phyloP scores from a whole-genome alignment of 1,139 yeast genomes.

The Lodderomyces theae region DNA sequence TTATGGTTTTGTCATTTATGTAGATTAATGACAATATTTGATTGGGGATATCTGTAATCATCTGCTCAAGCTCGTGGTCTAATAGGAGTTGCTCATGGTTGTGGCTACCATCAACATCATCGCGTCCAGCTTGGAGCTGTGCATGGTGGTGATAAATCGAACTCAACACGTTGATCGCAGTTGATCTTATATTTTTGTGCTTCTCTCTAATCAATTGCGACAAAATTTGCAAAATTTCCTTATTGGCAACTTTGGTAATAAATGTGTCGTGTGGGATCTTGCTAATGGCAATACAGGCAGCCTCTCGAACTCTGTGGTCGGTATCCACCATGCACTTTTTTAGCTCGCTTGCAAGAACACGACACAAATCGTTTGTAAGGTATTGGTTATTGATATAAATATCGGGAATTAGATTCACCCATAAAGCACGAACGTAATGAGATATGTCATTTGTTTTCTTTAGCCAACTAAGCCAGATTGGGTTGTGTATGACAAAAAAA shows the following conservation, averaged over 20 bases:
- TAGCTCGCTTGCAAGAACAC: slow-evolving; percentile 57
- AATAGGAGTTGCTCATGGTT: not conserved
- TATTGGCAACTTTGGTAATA: slow-evolving; percentile 43
- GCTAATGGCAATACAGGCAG: slow-evolving; percentile 52
- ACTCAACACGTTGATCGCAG: slow-evolving; percentile 57
- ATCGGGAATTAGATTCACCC: slow-evolving; percentile 58
- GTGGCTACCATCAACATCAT: no score
- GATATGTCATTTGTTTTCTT: slow-evolving; percentile 72
- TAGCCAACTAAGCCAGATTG: slow-evolving; percentile 68
- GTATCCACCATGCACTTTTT: slow-evolving; percentile 70
- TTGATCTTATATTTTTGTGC: slow-evolving; percentile 60
- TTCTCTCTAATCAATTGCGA: slow-evolving; percentile 70
- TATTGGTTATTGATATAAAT: slow-evolving; percentile 34
- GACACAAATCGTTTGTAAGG: slow-evolving; percentile 46
- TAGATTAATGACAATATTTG: slow-evolving; percentile 65
- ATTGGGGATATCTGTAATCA: slow-evolving; percentile 56
- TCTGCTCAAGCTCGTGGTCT: slow-evolving; percentile 34
- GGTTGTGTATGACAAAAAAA: slow-evolving; percentile 58
- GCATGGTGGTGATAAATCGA: slow-evolving; percentile 46
- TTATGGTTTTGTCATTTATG: slow-evolving; percentile 69
- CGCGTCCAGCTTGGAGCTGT: slow-evolving; percentile 15
- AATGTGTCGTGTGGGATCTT: slow-evolving; percentile 39
- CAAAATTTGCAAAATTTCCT: slow-evolving; percentile 51
- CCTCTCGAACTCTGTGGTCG: slow-evolving; percentile 69
- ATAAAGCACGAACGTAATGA: slow-evolving; percentile 59